phyloP scores from a whole-genome alignment of 768 basidiomycete genomes.

The Scleroderma citrinum region DNA sequence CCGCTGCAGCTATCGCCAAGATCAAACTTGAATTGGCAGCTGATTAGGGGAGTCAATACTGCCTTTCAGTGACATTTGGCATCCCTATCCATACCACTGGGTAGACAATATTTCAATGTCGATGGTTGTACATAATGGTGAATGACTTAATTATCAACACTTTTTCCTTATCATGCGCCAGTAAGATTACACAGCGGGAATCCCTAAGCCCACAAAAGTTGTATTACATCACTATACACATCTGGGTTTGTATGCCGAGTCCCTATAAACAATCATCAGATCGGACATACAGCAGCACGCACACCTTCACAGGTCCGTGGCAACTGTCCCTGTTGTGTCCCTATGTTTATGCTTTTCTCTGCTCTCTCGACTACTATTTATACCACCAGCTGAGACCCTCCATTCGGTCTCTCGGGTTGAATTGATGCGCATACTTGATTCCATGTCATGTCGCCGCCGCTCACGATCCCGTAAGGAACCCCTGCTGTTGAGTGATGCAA shows the following conservation, averaged over 20 bases:
- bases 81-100: too few relatives aligned
- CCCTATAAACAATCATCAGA: too few relatives aligned
- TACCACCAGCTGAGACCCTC: not conserved
- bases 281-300: too few relatives aligned
- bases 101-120: too few relatives aligned
- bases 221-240: too few relatives aligned
- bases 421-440: slow-evolving; percentile 5
- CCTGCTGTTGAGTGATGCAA: slow-evolving; percentile 40
- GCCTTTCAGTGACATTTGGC: too few relatives aligned
- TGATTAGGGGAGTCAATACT: slow-evolving; percentile 38
- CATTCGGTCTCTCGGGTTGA: not conserved
- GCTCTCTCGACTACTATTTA: not conserved
- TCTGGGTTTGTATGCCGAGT: too few relatives aligned
- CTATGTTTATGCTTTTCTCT: not conserved
- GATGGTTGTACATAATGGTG: too few relatives aligned
- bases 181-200: too few relatives aligned
- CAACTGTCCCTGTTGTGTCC: not conserved
- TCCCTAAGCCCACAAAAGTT: too few relatives aligned
- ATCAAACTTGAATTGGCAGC: slow-evolving; percentile 88
- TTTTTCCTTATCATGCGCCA: too few relatives aligned
- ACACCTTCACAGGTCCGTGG: not conserved
- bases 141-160: too few relatives aligned
- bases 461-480: slow-evolving; percentile 24
- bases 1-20: slow-evolving; percentile 85
- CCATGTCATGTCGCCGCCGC: not conserved